Conservation (phyloP, 164 flowering plant genomes). For the Piper betle region DNA sequence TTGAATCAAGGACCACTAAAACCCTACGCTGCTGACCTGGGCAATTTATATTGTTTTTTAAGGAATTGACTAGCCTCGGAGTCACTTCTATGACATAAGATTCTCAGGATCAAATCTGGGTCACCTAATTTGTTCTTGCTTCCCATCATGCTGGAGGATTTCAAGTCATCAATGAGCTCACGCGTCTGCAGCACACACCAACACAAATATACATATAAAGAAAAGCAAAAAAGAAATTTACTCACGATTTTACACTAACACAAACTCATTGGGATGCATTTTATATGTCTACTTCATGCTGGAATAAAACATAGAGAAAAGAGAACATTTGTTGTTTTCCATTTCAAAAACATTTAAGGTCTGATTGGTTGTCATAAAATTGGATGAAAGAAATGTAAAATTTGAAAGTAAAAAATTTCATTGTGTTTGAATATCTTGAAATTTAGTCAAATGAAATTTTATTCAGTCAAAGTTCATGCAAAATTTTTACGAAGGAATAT, state of each 20-base stretch:
- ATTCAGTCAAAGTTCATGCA: too few species aligned
- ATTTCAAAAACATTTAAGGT: neutral
- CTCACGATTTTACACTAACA: neutral
- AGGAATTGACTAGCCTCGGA: conserved; percentile 89
- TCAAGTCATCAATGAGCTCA: conserved; percentile 75
- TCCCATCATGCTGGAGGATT: conserved; percentile 38
- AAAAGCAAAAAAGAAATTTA: neutral
- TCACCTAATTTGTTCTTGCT: conserved; percentile 61
- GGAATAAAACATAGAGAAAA: too few species aligned
- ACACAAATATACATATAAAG: neutral
- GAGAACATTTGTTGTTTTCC: too few species aligned
- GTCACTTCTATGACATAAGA: conserved; percentile 81
- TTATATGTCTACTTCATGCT: too few species aligned
- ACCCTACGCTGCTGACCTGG: conserved; percentile 52
- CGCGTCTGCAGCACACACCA: conserved; percentile 52
- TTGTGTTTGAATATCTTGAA: too few species aligned
- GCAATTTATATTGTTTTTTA: conserved; percentile 90
- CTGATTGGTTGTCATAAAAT: neutral
- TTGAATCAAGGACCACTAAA: neutral
- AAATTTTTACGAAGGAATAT: too few species aligned
- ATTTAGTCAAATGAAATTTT: too few species aligned
- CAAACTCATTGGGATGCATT: neutral
- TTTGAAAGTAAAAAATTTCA: too few species aligned
- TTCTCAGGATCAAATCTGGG: conserved; percentile 42
- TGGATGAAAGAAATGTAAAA: too few species aligned